Base-by-base conservation (phyloP, 1,284 basidiomycete genomes). In the Blastosporella zonata region DNA sequence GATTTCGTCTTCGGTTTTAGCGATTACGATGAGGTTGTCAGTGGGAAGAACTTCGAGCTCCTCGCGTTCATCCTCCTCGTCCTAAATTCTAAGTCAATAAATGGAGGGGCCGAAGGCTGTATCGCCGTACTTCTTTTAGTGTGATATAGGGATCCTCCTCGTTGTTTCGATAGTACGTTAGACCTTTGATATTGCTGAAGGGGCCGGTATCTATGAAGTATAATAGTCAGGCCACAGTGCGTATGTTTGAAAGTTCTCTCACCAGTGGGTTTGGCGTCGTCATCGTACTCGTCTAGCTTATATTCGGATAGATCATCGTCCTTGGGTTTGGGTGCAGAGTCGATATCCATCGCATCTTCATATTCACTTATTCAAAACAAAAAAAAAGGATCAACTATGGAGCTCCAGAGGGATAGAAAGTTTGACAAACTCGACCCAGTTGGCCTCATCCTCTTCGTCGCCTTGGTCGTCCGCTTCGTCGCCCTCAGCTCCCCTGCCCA, bases 91-190 rank as follows among this genome's bases (percentile, higher is more conserved):
- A 21, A 28, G 23, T 23, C 34, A 21, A 48, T 39, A 8, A 1
- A 21, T 34, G 9, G 3, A n/a, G n/a, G n/a, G n/a, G 8, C 6
- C 44, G 2, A 42, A n/a, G 13, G n/a, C 13, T 13, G 6, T 33
- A 17, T 1, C 21, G 5, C 67, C 81, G 33, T 57, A 90, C 92
- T 64, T 95, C 91, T 76, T 97, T 94, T 25, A 99, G 70, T 0
- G 96, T 99, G 59, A 99, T 90, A 65, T 96, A 99, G 0, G 97
- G 97, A 69, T 99, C 97, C 38, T 98, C 93, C 49, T 91, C 81
- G 64, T 96, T 94, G 62, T 91, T 84, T 44, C 85, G 84, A 68
- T 97, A 95, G 65, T 90, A 97, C 29, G 89, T 88, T 45, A 99
- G 72, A 4, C 96, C 95, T 65, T 97, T 97, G 69, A 99, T 93